Evolutionary conservation across 2,329 filamentous ascomycete genomes (phyloP), one percentile per base, ranked within the genome.

Genomic region (Colletotrichum sublineola): DNA sequence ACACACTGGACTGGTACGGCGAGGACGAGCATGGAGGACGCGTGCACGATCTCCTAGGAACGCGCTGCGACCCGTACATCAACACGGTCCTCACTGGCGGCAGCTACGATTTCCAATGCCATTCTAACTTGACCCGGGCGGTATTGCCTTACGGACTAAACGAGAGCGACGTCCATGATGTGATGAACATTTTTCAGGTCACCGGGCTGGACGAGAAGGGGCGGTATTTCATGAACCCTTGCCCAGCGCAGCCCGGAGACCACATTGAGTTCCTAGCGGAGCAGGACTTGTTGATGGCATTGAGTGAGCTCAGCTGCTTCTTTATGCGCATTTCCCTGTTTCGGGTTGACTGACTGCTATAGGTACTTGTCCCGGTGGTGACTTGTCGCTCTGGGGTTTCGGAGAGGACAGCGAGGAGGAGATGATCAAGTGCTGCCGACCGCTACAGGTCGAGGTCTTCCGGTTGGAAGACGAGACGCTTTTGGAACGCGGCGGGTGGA

Each of bases 151-250:
- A 86, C 73, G 93, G 93, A 0, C 80, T 96, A 53, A 87, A 85
- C 6, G 94, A 96, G 81, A 84, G 85, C 40, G 93, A 96, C 78
- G 90, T 96, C 1, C 94, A 97, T 77, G 94, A 97, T 79, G 94
- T 97, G 0, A 86, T 97, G 66, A 97, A 97, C 77, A 85, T 97
- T 3, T 96, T 97, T 79, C 94, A 97, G 80, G 93, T 95, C 8
- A 96, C 94, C 0, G 93, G 94, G 0, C 79, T 96, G 58, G 92
- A 96, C 77, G 85, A 88, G 65, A 78, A 91, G 72, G 93, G 93
- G 0, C 87, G 90, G 64, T 96, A 95, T 75, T 95, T 94, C 73
- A 97, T 97, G 87, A 90, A 86, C 69, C 86, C 89, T 0, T 88
- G 86, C 69, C 89, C 89, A 0, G 89, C 89, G 0, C 79, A 82